Evolutionary conservation across 495 filamentous ascomycete genomes (phyloP).

Genomic region (Elaphomyces granulatus): DNA sequence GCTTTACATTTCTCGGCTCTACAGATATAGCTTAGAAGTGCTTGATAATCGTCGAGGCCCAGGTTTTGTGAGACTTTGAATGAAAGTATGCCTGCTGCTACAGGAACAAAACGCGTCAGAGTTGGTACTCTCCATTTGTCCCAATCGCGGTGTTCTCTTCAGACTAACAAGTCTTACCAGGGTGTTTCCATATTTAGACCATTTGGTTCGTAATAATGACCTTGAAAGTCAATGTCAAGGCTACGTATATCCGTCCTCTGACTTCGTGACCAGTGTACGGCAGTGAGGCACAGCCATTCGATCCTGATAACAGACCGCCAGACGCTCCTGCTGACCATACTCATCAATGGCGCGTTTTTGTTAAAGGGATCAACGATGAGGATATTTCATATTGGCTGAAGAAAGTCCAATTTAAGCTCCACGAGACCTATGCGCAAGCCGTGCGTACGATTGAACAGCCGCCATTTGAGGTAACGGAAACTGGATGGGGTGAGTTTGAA

Average conservation of each 20-base stretch:
- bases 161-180: slow-evolving; percentile 30
- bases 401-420: slow-evolving; percentile 94
- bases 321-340: slow-evolving; percentile 62
- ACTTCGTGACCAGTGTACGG: slow-evolving; percentile 48
- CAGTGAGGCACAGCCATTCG: slow-evolving; percentile 60
- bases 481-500: slow-evolving; percentile 96
- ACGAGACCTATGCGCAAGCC: slow-evolving; percentile 85
- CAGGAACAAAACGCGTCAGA: slow-evolving; percentile 42
- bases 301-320: slow-evolving; percentile 51
- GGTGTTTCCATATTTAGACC: slow-evolving; percentile 62
- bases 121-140: slow-evolving; percentile 22
- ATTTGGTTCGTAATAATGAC: slow-evolving; percentile 39
- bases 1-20: too few relatives aligned
- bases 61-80: too few relatives aligned
- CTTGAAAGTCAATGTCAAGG: too few relatives aligned
- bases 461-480: slow-evolving; percentile 78
- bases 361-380: slow-evolving; percentile 68
- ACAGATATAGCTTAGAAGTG: too few relatives aligned
- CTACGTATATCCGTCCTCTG: too few relatives aligned
- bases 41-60: too few relatives aligned
- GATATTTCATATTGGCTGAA: slow-evolving; percentile 92
- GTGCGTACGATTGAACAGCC: slow-evolving; percentile 62
- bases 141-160: too few relatives aligned
- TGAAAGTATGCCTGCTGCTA: slow-evolving; percentile 40
- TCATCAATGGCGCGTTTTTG: slow-evolving; percentile 87